These are phyloP conservation scores for Populus simonii DNA, from an alignment of 345 rosid species.

Conservation along the genomic window DNA sequence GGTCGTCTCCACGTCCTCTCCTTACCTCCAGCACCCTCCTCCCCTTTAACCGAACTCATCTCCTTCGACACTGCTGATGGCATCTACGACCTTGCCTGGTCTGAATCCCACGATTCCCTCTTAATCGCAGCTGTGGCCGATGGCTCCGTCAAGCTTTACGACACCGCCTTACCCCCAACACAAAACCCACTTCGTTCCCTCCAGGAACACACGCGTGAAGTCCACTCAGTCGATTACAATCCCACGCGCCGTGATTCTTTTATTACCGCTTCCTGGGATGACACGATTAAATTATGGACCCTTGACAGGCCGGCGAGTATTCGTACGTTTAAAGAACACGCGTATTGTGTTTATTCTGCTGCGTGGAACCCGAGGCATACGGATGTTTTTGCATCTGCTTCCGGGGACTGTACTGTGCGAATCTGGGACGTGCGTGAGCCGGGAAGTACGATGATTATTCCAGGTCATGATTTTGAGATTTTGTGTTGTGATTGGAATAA, in stretches of 20 bases:
- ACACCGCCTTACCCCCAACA: conserved; percentile 65
- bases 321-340: conserved; percentile 85
- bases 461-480: conserved; percentile 80
- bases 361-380: conserved; percentile 87
- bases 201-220: conserved; percentile 92
- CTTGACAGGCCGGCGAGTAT: conserved; percentile 79
- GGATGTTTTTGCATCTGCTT: conserved; percentile 87
- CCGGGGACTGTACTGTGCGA: conserved; percentile 78
- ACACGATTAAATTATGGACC: conserved; percentile 85
- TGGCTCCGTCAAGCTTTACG: conserved; percentile 86
- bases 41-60: conserved; percentile 46
- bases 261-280: conserved; percentile 88
- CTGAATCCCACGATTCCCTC: conserved; percentile 91
- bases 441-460: conserved; percentile 85
- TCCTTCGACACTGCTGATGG: conserved; percentile 86
- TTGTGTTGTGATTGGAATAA: conserved; percentile 90
- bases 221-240: conserved; percentile 73
- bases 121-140: conserved; percentile 77
- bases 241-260: conserved; percentile 94
- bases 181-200: conserved; percentile 75
- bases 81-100: conserved; percentile 84
- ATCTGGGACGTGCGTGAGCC: conserved; percentile 94
- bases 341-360: conserved; percentile 80
- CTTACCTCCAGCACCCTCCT: conserved; percentile 54
- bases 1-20: conserved; percentile 87